Evolutionary conservation across 1,284 basidiomycete species (phyloP), one percentile per base, ranked within the genome.

Genomic region (Naganishia liquefaciens): DNA sequence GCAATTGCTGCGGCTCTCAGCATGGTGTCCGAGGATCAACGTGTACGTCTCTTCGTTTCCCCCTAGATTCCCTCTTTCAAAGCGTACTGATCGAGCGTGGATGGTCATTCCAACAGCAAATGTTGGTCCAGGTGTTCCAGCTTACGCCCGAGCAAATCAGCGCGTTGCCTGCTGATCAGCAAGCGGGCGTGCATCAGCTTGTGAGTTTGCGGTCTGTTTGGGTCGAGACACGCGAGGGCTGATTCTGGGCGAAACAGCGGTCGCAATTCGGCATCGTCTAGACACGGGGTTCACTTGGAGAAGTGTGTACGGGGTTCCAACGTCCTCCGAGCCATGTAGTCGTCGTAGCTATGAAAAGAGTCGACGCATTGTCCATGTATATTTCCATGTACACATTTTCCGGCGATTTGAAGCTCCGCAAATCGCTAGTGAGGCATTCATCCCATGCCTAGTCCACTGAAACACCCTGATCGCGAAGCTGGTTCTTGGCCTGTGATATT

Each of bases 111-210:
- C 33, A 30, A 13, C 72, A 92, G 89, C 82, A 84, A 28, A 90
- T 93, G 86, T 75, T 93, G 51, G 82, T 90, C 76, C 92, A 94
- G 79, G 93, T 98, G 0, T 80, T 99, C 37, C 85, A 84, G 66
- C 80, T 99, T 72, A 90, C 90, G 0, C 87, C 85, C 44, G 91
- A 92, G 53, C 93, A 98, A 78, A 90, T 99, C 72, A 87, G 87
- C 64, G 86, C 85, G 7, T 80, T 98, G 52, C 90, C 93, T 25
- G 87, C 90, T 1, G 82, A 85, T 2, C 93, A 98, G 71, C 84
- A 89, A 52, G 85, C 86, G 0, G 88, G 91, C n/a, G 91, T 98
- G 51, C 83, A 91, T 78, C 86, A 89, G 72, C 79, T 96, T 76
- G 91, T 92, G 69, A 67, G 87, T 81, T 25, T 23, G 23, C n/a